Percentiles rank a stretch among this genome's conserved stretches.
phyloP scores from a whole-genome alignment of 2,329 filamentous ascomycete species.

The Colletotrichum noveboracense region DNA sequence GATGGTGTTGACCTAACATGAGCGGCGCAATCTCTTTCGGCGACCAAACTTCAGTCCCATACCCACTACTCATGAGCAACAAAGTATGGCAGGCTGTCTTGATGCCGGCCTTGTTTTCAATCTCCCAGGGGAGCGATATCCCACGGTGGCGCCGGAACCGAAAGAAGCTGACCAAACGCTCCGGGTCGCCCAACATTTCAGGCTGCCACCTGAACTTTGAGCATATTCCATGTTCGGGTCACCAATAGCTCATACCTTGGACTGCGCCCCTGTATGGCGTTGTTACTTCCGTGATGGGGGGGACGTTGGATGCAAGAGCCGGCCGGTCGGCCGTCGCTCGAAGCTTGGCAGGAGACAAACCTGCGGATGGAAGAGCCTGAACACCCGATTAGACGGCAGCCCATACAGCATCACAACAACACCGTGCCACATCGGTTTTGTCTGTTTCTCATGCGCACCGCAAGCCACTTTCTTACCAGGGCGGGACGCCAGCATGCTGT shows the following conservation, averaged over 20 bases:
- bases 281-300: background rate
- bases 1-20: background rate
- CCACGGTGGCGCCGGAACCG: background rate
- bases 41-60: accelerated
- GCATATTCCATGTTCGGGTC: background rate
- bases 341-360: background rate
- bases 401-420: accelerated
- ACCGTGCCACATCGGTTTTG: background rate
- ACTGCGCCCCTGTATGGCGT: background rate
- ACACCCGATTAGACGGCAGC: background rate
- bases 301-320: background rate
- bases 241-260: background rate
- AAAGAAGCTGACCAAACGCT: background rate
- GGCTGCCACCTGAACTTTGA: background rate
- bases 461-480: accelerated
- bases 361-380: background rate
- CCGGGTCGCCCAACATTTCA: accelerated
- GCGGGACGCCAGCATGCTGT: background rate
- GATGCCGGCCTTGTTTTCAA: background rate
- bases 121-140: background rate
- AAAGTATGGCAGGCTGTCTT: background rate
- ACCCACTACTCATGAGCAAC: accelerated
- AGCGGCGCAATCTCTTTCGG: background rate
- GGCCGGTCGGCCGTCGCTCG: background rate
- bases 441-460: background rate